Base-by-base conservation (phyloP, 2,329 filamentous ascomycete genomes). In the Macroventuria anomochaeta region DNA sequence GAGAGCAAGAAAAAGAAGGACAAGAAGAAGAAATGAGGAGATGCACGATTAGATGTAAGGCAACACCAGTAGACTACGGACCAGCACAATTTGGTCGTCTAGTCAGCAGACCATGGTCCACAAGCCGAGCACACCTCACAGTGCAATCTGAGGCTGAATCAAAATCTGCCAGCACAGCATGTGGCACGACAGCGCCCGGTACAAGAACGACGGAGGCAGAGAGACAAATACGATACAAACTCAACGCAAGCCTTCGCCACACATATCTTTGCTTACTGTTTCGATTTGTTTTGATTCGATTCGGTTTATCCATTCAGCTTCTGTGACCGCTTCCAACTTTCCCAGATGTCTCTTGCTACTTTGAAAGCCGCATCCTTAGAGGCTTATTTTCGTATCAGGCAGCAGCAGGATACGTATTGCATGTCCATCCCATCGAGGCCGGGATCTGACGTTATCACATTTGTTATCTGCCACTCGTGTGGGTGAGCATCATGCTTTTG, bases 1-100 rank as follows among this genome's bases (percentile, higher is more conserved):
- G 68, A 64, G 25, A 52, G 54, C 12, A 72, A 68, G 51, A 71
- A 72, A 50, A 75, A 73, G 56, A 74, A 75, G 59, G 69, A 73
- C 40, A 74, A 75, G 54, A 75, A 74, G 63, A 75, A 74, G 57
- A 75, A 73, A 59, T 72, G 61, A 72, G 29, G 18, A 15, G 12
- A 3, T 25, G 25, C 5, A 20, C 7, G 11, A 13, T 7, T 2
- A n/a, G 13, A 41, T 12, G 6, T 25, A 29, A 23, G 13, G 28
- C 39, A 20, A 21, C 18, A 32, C 23, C 33, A 31, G 18, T 11
- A 32, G 7, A 15, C 10, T 8, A 5, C 23, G 21, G 31, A n/a
- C 31, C 23, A 36, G 33, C 25, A 29, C 17, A 17, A 38, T 18
- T 3, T 28, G 29, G 39, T 40, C 7, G 28, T 28, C 28, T 15